Conservation (phyloP, 1,284 basidiomycete genomes). For the Microbotryum saponariae region DNA sequence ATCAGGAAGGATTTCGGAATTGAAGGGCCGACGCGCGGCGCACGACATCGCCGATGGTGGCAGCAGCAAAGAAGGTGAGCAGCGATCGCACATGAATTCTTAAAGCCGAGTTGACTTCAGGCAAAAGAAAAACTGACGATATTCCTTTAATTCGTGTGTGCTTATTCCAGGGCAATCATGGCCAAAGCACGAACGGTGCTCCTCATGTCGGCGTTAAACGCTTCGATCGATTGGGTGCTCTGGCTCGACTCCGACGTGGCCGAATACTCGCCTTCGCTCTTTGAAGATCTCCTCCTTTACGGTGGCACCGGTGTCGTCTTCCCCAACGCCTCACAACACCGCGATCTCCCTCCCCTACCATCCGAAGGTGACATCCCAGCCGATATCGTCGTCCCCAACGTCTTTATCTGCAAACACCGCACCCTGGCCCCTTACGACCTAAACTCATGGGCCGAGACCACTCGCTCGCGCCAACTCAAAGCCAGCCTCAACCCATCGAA, state of each 20-base stretch:
- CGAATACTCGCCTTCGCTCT: slow-evolving; percentile 17
- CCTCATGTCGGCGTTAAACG: slow-evolving; percentile 21
- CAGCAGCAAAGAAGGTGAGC: slow-evolving; percentile 22
- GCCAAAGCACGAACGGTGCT: slow-evolving; percentile 25
- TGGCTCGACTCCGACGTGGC: slow-evolving; percentile 26
- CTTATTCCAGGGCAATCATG: slow-evolving; percentile 14
- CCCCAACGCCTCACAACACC: no score
- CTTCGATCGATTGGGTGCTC: slow-evolving; percentile 27
- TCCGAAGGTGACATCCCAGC: neutral
- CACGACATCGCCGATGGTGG: slow-evolving; percentile 17
- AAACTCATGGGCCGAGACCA: slow-evolving; percentile 27
- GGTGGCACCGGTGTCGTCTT: slow-evolving; percentile 16
- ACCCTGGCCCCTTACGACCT: slow-evolving; percentile 19
- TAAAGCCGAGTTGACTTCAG: neutral
- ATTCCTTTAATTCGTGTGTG: neutral
- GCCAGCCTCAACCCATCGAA: slow-evolving; percentile 2
- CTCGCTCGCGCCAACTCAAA: slow-evolving; percentile 6
- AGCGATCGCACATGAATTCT: neutral
- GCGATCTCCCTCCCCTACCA: neutral
- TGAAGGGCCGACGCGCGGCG: slow-evolving; percentile 9
- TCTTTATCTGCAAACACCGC: slow-evolving; percentile 13
- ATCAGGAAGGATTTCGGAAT: slow-evolving; percentile 23
- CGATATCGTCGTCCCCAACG: slow-evolving; percentile 27
- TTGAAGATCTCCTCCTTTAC: slow-evolving; percentile 20
- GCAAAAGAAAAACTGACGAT: no score